Percentiles rank a stretch among this genome's conserved stretches.
phyloP scores from a whole-genome alignment of 2,329 filamentous ascomycete genomes.

The Fusarium nurragi region DNA sequence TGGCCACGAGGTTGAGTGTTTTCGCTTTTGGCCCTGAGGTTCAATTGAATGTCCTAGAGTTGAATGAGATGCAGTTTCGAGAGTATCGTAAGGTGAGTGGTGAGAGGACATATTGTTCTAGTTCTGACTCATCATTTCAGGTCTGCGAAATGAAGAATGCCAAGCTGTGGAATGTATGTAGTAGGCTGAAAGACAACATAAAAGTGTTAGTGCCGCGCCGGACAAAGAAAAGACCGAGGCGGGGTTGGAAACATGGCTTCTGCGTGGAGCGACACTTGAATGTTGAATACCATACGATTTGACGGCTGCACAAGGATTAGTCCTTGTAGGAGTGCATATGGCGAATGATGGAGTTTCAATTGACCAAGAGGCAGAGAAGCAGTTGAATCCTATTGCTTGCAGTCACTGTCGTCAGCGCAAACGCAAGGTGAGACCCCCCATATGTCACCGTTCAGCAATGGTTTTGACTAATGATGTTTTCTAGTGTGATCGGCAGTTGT shows the following conservation, averaged over 20 bases:
- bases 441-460: not conserved
- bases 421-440: slow-evolving; percentile 41
- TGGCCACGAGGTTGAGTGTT: slow-evolving; percentile 41
- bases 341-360: slow-evolving; percentile 6
- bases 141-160: not conserved
- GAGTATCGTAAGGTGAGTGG: slow-evolving; percentile 44
- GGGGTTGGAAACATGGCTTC: slow-evolving; percentile 28
- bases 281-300: not conserved
- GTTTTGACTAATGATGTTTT: not conserved
- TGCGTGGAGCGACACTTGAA: not conserved
- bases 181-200: not conserved
- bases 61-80: slow-evolving; percentile 43
- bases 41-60: slow-evolving; percentile 33
- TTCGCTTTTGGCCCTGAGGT: slow-evolving; percentile 42
- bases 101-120: slow-evolving; percentile 40
- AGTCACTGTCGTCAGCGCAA: slow-evolving; percentile 48
- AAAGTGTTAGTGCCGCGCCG: slow-evolving; percentile 21
- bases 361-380: slow-evolving; percentile 22
- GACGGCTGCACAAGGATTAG: not conserved
- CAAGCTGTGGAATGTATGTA: not conserved
- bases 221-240: slow-evolving; percentile 45
- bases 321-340: slow-evolving; percentile 26
- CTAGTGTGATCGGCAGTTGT: slow-evolving; percentile 40
- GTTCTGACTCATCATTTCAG: not conserved
- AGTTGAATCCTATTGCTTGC: slow-evolving; percentile 47